Conservation (phyloP, 1,139 yeast genomes). For the Saccharomyces hybrid region DNA sequence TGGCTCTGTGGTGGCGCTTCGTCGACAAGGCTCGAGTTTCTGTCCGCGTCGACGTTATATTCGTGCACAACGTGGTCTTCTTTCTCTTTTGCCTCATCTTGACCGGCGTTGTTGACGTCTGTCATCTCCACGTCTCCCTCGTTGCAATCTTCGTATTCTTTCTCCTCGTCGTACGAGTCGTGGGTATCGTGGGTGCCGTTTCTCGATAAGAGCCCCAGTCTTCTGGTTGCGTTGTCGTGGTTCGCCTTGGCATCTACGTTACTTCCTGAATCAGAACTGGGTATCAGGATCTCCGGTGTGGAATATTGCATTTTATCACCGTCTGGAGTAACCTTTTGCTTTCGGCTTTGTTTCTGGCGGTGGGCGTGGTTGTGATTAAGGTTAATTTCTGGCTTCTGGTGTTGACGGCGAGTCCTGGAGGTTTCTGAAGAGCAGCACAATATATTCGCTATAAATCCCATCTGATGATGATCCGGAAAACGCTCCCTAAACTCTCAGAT, state of each 20-base stretch:
- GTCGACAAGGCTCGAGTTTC: conserved; percentile 9
- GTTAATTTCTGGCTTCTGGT: not conserved
- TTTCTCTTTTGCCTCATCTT: conserved; percentile 8
- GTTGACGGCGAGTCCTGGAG: conserved; percentile 8
- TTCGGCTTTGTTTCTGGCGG: conserved; percentile 1
- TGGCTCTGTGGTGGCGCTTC: not conserved
- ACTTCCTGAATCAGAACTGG: not conserved
- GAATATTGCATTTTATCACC: not conserved
- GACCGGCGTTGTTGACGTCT: not conserved
- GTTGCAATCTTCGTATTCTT: conserved; percentile 12
- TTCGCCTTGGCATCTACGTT: not conserved
- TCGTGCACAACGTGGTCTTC: conserved; percentile 13
- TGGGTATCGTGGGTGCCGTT: not conserved
- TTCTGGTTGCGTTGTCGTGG: not conserved
- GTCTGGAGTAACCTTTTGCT: not conserved
- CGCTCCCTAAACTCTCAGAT: not conserved
- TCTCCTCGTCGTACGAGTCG: conserved; percentile 11
- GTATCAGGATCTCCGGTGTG: not conserved
- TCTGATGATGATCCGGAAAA: conserved; percentile 9
- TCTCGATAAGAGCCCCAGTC: not conserved
- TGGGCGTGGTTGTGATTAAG: conserved; percentile 6
- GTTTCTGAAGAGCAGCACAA: conserved; percentile 25
- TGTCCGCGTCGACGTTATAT: conserved; percentile 25
- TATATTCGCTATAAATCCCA: conserved; percentile 28
- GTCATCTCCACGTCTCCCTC: conserved; percentile 6